Evolutionary conservation across 768 basidiomycete species (phyloP), one percentile per base, ranked within the genome.

Genomic region (Pleurotus djamor): DNA sequence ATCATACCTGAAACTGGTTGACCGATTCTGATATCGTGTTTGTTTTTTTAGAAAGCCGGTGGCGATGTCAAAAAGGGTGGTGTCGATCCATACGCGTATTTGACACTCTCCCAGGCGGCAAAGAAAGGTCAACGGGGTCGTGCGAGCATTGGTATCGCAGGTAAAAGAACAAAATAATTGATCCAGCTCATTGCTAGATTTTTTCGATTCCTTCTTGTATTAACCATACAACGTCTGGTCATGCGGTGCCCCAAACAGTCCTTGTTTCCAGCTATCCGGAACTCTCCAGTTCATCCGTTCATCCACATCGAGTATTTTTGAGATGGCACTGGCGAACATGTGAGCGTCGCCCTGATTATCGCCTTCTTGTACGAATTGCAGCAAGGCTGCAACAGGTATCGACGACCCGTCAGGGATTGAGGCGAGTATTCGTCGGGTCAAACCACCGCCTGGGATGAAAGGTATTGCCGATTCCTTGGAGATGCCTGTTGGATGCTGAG

Each of bases 21-120:
- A 45, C 48, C 66, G 41, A 66, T 57, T 49, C 64, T 48, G 57
- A 4, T n/a, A 57, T 4, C 4, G 12, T 13, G 3, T 36, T n/a
- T n/a, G 41, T 5, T 4, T 44, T 44, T 62, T 56, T 72, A 98
- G 96, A 92, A 87, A 77, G 97, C 96, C 21, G 92, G 92, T 35
- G 97, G 97, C 6, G 97, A 98, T 69, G 79, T 97, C 71, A 96
- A 94, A 74, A 91, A 85, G 70, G 83, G 85, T 44, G 89, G 89
- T 13, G 72, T 93, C 56, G 95, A 97, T 69, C 97, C 97, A 4
- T 98, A 94, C 70, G 94, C 93, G 14, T 99, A 98, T 71, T 70
- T 99, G 36, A 78, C 93, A 5, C 76, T 99, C 56, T 83, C 86
- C 17, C 89, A 95, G 69, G 92, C 92, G 50, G 85, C 90, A 41